phyloP scores from a whole-genome alignment of 2,329 filamentous ascomycete genomes.

The Aspergillus caelatus region DNA sequence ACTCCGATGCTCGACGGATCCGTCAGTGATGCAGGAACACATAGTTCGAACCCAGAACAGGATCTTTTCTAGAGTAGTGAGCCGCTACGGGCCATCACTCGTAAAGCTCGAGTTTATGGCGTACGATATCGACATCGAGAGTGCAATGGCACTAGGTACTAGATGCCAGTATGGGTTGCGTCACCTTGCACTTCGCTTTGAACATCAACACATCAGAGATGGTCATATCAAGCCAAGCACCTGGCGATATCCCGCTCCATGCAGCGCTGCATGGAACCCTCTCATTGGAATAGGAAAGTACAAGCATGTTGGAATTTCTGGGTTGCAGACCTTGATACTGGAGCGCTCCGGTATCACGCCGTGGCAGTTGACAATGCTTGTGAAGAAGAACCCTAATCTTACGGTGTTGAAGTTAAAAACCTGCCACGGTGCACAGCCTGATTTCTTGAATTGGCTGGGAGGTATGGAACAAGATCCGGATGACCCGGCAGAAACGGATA shows the following conservation, averaged over 20 bases:
- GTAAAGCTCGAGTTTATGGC: constrained; percentile 34
- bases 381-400: constrained; percentile 33
- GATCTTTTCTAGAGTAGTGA: constrained; percentile 25
- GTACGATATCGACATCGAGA: constrained; percentile 32
- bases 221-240: constrained; percentile 29
- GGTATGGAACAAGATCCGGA: constrained; percentile 22
- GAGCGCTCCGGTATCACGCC: constrained; percentile 39
- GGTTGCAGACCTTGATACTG: constrained; percentile 32
- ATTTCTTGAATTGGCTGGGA: constrained; percentile 41
- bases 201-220: constrained; percentile 38
- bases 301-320: constrained; percentile 23
- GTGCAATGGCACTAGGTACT: constrained; percentile 29
- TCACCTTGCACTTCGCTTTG: constrained; percentile 38
- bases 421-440: constrained; percentile 35
- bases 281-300: constrained; percentile 33
- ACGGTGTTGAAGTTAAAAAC: constrained; percentile 34
- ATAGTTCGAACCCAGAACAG: constrained; percentile 30
- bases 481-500: constrained; percentile 1
- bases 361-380: constrained; percentile 36
- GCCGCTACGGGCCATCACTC: constrained; percentile 31
- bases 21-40: constrained; percentile 17
- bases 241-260: constrained; percentile 31
- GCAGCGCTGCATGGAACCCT: constrained; percentile 35
- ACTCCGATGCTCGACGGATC: neutral
- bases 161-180: constrained; percentile 28